A percentile compares a stretch with the other conserved stretches of the same genome.
Evolutionary conservation across 192 early-diverging fungal genomes (phyloP).

Genomic region (Podila epicladia): DNA sequence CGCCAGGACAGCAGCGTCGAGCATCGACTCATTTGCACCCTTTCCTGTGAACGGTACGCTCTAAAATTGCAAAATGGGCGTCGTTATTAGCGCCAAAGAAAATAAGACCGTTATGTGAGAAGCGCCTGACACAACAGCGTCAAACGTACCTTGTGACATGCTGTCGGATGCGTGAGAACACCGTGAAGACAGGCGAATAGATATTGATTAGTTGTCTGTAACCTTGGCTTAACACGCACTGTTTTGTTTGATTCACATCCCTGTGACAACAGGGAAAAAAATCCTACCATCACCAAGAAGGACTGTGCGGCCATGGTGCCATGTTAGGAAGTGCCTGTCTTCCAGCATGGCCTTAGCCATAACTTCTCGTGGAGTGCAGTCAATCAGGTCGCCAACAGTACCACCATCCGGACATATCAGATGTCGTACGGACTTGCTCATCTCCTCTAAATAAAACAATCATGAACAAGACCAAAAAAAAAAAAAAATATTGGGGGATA

Average conservation of each 20-base stretch:
- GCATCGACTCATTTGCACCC: slow-evolving; percentile 24
- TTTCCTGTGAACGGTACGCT: slow-evolving; percentile 15
- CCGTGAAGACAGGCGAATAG: not conserved
- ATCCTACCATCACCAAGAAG: slow-evolving; percentile 22
- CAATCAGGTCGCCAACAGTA: slow-evolving; percentile 15
- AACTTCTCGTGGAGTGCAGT: slow-evolving; percentile 9
- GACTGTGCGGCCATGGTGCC: slow-evolving; percentile 19
- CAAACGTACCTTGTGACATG: slow-evolving; percentile 21
- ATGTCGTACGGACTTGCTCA: slow-evolving; percentile 26
- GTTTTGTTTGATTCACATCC: too few species aligned
- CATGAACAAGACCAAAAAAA: not conserved
- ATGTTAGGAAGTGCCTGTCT: slow-evolving; percentile 16
- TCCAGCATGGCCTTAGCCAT: slow-evolving; percentile 24
- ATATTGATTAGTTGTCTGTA: too few species aligned
- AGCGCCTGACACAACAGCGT: not conserved
- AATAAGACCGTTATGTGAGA: not conserved
- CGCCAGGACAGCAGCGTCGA: slow-evolving; percentile 20
- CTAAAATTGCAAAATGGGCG: not conserved
- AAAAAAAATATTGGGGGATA: too few species aligned
- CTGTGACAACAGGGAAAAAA: slow-evolving; percentile 5
- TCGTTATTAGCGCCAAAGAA: too few species aligned
- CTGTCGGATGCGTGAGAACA: not conserved
- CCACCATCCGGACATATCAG: slow-evolving; percentile 1
- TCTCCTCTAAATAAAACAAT: slow-evolving; percentile 15
- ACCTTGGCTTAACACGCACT: too few species aligned